Evolutionary conservation across 495 filamentous ascomycete genomes (phyloP), one percentile per base, ranked within the genome.

Genomic region (Rostrohypoxylon terebratum): DNA sequence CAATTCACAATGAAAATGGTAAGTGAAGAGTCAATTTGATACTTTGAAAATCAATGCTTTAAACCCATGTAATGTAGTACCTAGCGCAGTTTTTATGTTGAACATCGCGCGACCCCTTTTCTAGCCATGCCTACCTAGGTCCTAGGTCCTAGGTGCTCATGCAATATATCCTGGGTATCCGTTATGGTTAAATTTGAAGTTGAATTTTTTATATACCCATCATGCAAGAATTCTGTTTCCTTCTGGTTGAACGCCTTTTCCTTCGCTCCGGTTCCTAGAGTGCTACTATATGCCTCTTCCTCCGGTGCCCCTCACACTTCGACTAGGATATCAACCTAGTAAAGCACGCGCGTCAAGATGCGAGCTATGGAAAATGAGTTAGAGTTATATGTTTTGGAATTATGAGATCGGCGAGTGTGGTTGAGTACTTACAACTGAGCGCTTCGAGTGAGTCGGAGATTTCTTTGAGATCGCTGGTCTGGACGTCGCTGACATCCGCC

Each of bases 401-500:
- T 47, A 14, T 20, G 28, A 3, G 3, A 16, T 55, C 20, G 6
- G 14, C n/a, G 13, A 8, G 28, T 20, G 6, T 11, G 48, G 68
- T n/a, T 8, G 20, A 59, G 18, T 10, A 82, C 92, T 84, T 86
- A 96, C 93, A 94, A 79, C 85, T 88, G 70, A 98, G 83, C 62
- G 84, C 86, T 76, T 98, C 95, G 47, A 99, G 84, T 75, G 85
- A 90, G 76, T 93, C 90, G 67, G 90, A 93, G 40, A 99, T 85
- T 61, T 92, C 90, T 82, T 93, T 94, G 79, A 98, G 95, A 68
- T 96, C 91, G 21, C 83, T 84, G 11, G 86, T 81, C 75, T 92
- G 89, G 73, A 97, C 93, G 61, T 92, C 85, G 82, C 92, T 97
- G 69, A 99, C 92, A 83, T 99, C 96, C 20, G 96, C 96, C 96